Percentiles rank a stretch among this genome's conserved stretches.
Evolutionary conservation across 140 eudicot species (phyloP).

Genomic region (Anethum foeniculum): DNA sequence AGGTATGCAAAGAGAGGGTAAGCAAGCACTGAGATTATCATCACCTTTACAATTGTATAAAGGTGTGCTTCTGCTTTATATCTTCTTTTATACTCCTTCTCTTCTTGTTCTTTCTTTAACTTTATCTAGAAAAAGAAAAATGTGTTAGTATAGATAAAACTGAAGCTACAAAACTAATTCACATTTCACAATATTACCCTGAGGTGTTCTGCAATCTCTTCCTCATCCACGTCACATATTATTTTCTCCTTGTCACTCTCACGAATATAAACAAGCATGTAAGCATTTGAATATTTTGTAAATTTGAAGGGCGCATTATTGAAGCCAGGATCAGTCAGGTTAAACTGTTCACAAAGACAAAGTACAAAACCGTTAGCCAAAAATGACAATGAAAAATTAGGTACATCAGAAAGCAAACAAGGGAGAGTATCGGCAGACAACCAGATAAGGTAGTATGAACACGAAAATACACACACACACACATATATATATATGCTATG

Average conservation of each 20-base stretch:
- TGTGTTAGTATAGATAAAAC: not conserved
- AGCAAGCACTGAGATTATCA: not conserved
- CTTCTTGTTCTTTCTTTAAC: slow-evolving; percentile 87
- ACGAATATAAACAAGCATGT: slow-evolving; percentile 95
- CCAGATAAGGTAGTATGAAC: not conserved
- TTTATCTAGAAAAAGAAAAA: slow-evolving; percentile 40
- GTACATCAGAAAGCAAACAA: not conserved
- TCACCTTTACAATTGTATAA: slow-evolving; percentile 77
- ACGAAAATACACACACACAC: no score
- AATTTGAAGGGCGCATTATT: slow-evolving; percentile 75
- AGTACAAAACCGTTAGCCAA: not conserved
- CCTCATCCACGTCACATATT: slow-evolving; percentile 81
- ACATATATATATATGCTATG: not conserved
- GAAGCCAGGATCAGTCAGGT: slow-evolving; percentile 73
- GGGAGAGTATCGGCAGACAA: not conserved
- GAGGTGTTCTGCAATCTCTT: slow-evolving; percentile 89
- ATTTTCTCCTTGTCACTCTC: slow-evolving; percentile 87
- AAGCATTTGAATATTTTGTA: slow-evolving; percentile 84
- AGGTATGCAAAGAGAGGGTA: not conserved
- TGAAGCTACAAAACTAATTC: not conserved
- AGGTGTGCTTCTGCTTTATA: slow-evolving; percentile 87
- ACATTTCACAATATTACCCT: slow-evolving; percentile 32
- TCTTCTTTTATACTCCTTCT: slow-evolving; percentile 70
- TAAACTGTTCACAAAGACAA: slow-evolving; percentile 43
- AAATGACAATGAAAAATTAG: not conserved